phyloP scores from a whole-genome alignment of 345 rosid species.

The Kernera saxatilis region DNA sequence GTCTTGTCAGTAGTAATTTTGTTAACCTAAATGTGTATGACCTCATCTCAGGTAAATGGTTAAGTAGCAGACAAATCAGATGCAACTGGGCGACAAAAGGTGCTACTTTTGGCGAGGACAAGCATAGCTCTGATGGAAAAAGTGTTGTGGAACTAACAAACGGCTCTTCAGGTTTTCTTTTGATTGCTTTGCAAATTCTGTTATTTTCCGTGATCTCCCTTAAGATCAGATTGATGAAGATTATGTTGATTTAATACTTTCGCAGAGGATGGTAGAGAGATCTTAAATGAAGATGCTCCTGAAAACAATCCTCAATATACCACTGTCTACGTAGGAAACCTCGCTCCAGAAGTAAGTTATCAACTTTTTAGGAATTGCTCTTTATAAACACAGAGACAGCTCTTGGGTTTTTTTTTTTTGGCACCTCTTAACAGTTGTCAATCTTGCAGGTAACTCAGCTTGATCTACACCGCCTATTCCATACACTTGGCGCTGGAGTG shows the following conservation, averaged over 20 bases:
- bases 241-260: not conserved
- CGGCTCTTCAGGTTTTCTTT: slow-evolving; percentile 62
- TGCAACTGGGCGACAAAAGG: slow-evolving; percentile 99
- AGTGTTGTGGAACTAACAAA: slow-evolving; percentile 72
- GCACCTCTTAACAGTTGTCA: slow-evolving; percentile 3
- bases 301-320: slow-evolving; percentile 88
- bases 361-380: not conserved
- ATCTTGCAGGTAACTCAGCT: slow-evolving; percentile 57
- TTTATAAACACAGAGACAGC: not conserved
- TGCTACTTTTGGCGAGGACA: slow-evolving; percentile 61
- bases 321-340: slow-evolving; percentile 96
- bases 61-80: slow-evolving; percentile 84
- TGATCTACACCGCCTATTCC: slow-evolving; percentile 76
- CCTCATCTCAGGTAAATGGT: slow-evolving; percentile 67
- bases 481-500: slow-evolving; percentile 65
- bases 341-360: slow-evolving; percentile 82
- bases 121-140: slow-evolving; percentile 65
- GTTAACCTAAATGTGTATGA: not conserved
- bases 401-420: not conserved
- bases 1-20: not conserved
- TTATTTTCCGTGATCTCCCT: not conserved
- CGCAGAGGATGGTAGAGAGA: slow-evolving; percentile 85
- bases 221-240: not conserved
- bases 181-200: not conserved
- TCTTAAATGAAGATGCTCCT: slow-evolving; percentile 63